These are phyloP conservation scores for Quercus rubra DNA, from an alignment of 306 rosid genomes.

Conservation along the genomic window DNA sequence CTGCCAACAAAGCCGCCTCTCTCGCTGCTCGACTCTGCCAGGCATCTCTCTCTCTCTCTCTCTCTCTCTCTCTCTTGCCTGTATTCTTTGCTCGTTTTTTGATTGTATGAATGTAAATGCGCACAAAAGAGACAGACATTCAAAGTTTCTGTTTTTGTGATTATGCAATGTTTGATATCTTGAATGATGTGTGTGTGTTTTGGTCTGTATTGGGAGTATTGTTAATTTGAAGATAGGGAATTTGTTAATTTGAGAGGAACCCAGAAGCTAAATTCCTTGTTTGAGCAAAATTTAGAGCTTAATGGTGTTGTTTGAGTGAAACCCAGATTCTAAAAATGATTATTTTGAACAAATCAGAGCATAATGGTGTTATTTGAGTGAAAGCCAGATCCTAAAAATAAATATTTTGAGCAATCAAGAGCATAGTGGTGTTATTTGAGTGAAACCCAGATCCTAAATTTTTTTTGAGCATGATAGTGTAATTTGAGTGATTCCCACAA, in stretches of 20 bases:
- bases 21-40: constrained; percentile 90
- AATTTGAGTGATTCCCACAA: background rate
- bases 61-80: background rate
- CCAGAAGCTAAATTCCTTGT: constrained; percentile 1
- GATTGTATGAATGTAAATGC: background rate
- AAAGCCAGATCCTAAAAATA: background rate
- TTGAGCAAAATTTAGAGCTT: background rate
- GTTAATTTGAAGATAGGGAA: background rate
- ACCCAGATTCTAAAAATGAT: background rate
- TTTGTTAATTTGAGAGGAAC: background rate
- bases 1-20: constrained; percentile 87
- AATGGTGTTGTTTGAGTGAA: background rate
- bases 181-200: background rate
- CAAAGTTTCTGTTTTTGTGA: background rate
- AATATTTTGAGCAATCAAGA: background rate
- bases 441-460: background rate
- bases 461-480: too few relatives aligned
- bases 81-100: background rate
- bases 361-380: background rate
- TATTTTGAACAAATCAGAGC: background rate
- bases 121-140: background rate
- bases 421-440: background rate
- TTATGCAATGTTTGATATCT: background rate
- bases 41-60: constrained; percentile 32
- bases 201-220: background rate